These are phyloP conservation scores for Fremontodendron californicum DNA, from an alignment of 345 rosid genomes.

Conservation along the genomic window DNA sequence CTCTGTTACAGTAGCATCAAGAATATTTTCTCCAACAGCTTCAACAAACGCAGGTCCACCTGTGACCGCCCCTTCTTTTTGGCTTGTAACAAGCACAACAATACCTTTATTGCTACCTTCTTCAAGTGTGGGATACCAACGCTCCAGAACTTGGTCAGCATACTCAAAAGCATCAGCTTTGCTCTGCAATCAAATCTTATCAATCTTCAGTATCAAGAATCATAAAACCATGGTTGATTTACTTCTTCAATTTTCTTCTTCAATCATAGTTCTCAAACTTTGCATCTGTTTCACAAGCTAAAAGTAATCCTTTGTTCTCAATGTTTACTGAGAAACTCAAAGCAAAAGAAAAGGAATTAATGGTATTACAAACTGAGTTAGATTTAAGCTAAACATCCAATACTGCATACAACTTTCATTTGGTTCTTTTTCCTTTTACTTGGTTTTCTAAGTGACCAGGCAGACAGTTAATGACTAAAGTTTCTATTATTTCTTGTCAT, in stretches of 20 bases:
- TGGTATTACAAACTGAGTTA: not conserved
- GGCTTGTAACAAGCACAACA: constrained; percentile 86
- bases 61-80: constrained; percentile 93
- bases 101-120: constrained; percentile 88
- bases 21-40: constrained; percentile 83
- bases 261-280: not conserved
- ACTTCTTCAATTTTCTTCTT: not conserved
- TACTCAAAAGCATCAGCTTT: constrained; percentile 99
- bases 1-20: constrained; percentile 86
- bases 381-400: not conserved
- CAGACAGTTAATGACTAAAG: not conserved
- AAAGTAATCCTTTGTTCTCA: not conserved
- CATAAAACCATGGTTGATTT: not conserved
- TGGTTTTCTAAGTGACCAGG: not conserved
- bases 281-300: not conserved
- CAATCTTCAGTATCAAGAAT: constrained; percentile 12
- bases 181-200: constrained; percentile 51
- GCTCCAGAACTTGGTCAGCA: constrained; percentile 93
- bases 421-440: not conserved
- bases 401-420: not conserved
- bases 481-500: not conserved
- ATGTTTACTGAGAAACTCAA: constrained; percentile 1
- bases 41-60: constrained; percentile 92
- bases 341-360: not conserved
- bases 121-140: constrained; percentile 89